These are phyloP conservation scores for Linanthus parryae DNA, from an alignment of 148 eudicot species.

Conservation along the genomic window DNA sequence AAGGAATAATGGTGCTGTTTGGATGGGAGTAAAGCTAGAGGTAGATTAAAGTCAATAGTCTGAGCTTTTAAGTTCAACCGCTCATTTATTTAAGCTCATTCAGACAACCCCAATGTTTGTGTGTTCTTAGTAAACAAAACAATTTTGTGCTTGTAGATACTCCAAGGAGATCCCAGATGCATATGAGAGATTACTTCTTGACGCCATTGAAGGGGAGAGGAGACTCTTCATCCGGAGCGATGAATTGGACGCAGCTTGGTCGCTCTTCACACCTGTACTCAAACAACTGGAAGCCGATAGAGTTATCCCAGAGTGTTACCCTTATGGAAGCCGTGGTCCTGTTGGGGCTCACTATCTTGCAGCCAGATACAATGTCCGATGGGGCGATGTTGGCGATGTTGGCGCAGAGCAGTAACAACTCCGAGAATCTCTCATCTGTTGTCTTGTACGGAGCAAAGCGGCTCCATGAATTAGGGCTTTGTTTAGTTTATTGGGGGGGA, in stretches of 20 bases:
- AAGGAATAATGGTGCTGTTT: too few species aligned
- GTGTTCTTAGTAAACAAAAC: too few species aligned
- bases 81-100: too few species aligned
- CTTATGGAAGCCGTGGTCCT: constrained; percentile 94
- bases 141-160: constrained; percentile 60
- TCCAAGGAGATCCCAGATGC: constrained; percentile 96
- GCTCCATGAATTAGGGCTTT: too few species aligned
- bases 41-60: too few species aligned
- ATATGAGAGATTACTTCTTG: constrained; percentile 90
- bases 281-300: constrained; percentile 82
- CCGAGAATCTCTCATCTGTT: too few species aligned
- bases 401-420: too few species aligned
- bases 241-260: constrained; percentile 95
- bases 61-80: too few species aligned
- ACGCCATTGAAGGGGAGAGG: constrained; percentile 94
- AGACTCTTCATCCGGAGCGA: constrained; percentile 90
- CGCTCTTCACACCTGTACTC: constrained; percentile 77
- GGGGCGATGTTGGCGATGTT: constrained; percentile 98
- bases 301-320: constrained; percentile 75
- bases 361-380: constrained; percentile 73
- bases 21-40: too few species aligned
- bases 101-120: too few species aligned
- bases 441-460: too few species aligned
- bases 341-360: constrained; percentile 98
- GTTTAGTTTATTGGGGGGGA: too few species aligned